These are phyloP conservation scores for Lepidium campestre DNA, from an alignment of 441 rosid genomes.

Conservation along the genomic window DNA sequence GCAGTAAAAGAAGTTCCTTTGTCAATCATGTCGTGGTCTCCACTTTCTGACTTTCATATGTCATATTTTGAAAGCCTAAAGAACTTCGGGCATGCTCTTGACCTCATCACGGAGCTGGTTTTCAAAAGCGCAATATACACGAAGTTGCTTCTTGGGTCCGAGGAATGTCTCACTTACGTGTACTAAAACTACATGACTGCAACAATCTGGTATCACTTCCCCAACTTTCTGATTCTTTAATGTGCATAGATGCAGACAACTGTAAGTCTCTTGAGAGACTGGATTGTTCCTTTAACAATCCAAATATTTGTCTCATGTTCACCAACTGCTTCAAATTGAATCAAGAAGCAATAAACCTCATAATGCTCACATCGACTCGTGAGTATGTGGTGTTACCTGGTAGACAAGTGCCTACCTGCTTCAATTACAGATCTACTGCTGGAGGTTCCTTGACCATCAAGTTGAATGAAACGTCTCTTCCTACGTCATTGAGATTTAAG, in stretches of 20 bases:
- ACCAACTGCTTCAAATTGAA: background rate
- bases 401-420: background rate
- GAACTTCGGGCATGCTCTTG: background rate
- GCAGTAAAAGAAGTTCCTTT: slow-evolving; percentile 11
- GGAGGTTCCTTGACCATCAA: background rate
- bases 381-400: background rate
- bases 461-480: background rate
- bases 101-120: background rate
- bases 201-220: background rate
- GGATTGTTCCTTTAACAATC: background rate
- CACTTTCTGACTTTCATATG: background rate
- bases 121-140: background rate
- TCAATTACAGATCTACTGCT: background rate
- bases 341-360: background rate
- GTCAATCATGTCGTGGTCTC: background rate
- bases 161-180: background rate
- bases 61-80: background rate
- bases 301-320: background rate
- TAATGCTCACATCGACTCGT: background rate
- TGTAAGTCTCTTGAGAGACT: background rate
- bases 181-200: background rate
- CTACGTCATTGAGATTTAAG: background rate
- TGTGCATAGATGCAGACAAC: background rate
- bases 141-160: background rate
- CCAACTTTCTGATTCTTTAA: background rate